These are phyloP conservation scores for Pichia manshurica DNA, from an alignment of 805 yeast species.

Conservation along the genomic window DNA sequence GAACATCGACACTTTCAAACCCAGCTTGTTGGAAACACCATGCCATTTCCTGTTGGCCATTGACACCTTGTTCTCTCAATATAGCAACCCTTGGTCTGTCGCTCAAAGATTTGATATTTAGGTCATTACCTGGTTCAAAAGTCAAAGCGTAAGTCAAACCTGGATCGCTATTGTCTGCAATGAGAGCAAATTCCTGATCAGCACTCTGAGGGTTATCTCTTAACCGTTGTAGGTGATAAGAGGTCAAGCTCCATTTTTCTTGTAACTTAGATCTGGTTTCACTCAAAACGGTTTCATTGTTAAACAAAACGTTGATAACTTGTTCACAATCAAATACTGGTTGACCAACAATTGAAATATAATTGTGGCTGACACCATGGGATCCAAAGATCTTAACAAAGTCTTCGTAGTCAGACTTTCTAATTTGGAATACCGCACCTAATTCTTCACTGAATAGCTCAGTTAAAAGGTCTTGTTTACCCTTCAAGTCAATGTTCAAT, in stretches of 20 bases:
- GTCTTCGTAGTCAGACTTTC: slow-evolving; percentile 42
- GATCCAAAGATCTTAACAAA: slow-evolving; percentile 52
- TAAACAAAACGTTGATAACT: slow-evolving; percentile 40
- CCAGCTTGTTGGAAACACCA: slow-evolving; percentile 95
- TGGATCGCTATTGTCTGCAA: slow-evolving; percentile 79
- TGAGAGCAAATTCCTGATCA: slow-evolving; percentile 72
- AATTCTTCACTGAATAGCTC: slow-evolving; percentile 86
- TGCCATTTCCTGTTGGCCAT: slow-evolving; percentile 98
- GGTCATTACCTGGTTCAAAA: slow-evolving; percentile 51
- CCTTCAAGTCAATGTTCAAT: slow-evolving; percentile 46
- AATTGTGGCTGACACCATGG: slow-evolving; percentile 51
- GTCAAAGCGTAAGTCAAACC: slow-evolving; percentile 81
- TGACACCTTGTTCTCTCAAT: slow-evolving; percentile 96
- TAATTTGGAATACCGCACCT: slow-evolving; percentile 92
- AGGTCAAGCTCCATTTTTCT: slow-evolving; percentile 80
- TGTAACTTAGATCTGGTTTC: slow-evolving; percentile 68
- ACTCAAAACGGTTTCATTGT: slow-evolving; percentile 41
- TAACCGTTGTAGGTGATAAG: slow-evolving; percentile 81
- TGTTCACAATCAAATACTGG: slow-evolving; percentile 51
- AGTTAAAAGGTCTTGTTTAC: slow-evolving; percentile 35
- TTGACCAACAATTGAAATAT: slow-evolving; percentile 60
- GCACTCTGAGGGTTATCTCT: slow-evolving; percentile 94
- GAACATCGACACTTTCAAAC: slow-evolving; percentile 88
- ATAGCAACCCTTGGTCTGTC: slow-evolving; percentile 86
- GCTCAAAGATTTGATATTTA: slow-evolving; percentile 33